Conservation (phyloP, 164 flowering plant genomes). For the Umbilicus rupestris region DNA sequence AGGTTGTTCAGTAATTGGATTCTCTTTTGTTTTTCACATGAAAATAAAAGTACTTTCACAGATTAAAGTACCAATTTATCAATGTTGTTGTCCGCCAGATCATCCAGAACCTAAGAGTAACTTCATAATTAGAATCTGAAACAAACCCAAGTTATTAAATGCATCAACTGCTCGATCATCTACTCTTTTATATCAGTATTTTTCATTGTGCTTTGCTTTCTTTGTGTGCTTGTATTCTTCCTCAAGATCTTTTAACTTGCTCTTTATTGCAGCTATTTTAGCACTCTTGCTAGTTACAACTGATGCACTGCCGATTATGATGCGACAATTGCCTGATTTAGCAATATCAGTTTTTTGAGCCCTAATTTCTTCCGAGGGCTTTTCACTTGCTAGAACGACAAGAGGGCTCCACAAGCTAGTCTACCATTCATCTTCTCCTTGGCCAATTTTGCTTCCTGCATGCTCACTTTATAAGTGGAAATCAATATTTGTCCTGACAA, state of each 20-base stretch:
- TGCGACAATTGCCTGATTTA: conserved; percentile 23
- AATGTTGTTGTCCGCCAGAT: too few species aligned
- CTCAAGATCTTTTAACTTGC: conserved; percentile 65
- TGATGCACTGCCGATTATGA: conserved; percentile 22
- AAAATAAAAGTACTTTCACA: too few species aligned
- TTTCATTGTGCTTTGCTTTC: conserved; percentile 40
- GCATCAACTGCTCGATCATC: too few species aligned
- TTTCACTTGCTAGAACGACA: conserved; percentile 75
- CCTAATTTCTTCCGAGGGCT: conserved; percentile 25
- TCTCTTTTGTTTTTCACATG: too few species aligned
- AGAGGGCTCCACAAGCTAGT: conserved; percentile 74
- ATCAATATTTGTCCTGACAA: conserved; percentile 30
- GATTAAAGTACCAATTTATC: too few species aligned
- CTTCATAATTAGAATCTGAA: too few species aligned
- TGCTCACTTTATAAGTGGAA: conserved; percentile 67
- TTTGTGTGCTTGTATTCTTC: conserved; percentile 45
- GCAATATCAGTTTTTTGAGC: conserved; percentile 23
- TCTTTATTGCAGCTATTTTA: conserved; percentile 82
- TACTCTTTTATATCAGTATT: background rate
- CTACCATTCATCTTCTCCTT: conserved; percentile 88
- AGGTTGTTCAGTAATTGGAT: background rate
- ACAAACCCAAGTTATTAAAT: too few species aligned
- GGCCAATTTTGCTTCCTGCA: conserved; percentile 86
- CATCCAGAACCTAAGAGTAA: too few species aligned
- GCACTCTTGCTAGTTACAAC: conserved; percentile 57